These are phyloP conservation scores for Spirogloea muscicola DNA, from an alignment of 139 green algal genomes.

Conservation along the genomic window DNA sequence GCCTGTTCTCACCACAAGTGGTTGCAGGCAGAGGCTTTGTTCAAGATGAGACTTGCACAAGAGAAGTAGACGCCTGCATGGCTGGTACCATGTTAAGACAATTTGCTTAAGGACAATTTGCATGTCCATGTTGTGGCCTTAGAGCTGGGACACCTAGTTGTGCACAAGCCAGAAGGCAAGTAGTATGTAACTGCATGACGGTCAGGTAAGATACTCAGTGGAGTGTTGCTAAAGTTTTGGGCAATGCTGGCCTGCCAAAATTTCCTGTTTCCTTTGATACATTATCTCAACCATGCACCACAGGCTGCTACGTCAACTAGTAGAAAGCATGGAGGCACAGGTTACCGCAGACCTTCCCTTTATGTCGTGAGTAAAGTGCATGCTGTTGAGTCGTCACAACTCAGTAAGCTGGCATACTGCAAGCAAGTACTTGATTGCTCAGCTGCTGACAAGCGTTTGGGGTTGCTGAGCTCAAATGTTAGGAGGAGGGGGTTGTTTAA, in stretches of 20 bases:
- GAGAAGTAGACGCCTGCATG: neutral
- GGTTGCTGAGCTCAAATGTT: too few species aligned
- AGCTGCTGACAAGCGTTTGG: neutral
- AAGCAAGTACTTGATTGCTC: neutral
- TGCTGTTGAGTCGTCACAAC: neutral
- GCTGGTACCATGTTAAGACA: neutral
- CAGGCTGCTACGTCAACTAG: constrained; percentile 30
- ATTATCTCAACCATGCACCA: neutral
- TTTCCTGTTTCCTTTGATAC: neutral
- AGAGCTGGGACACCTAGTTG: too few species aligned
- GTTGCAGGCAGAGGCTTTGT: neutral
- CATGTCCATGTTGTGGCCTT: neutral
- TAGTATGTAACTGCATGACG: too few species aligned
- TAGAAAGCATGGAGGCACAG: constrained; percentile 24
- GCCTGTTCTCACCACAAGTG: neutral
- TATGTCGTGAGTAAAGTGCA: neutral
- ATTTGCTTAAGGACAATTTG: neutral
- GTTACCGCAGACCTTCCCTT: neutral
- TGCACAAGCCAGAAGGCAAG: too few species aligned
- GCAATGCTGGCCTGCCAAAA: neutral
- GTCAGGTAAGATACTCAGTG: neutral
- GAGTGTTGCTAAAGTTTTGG: neutral
- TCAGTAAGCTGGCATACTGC: neutral
- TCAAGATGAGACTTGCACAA: neutral
- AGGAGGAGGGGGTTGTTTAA: too few species aligned